Conservation (phyloP, 2,329 filamentous ascomycete species). For the Colletotrichum destructivum region DNA sequence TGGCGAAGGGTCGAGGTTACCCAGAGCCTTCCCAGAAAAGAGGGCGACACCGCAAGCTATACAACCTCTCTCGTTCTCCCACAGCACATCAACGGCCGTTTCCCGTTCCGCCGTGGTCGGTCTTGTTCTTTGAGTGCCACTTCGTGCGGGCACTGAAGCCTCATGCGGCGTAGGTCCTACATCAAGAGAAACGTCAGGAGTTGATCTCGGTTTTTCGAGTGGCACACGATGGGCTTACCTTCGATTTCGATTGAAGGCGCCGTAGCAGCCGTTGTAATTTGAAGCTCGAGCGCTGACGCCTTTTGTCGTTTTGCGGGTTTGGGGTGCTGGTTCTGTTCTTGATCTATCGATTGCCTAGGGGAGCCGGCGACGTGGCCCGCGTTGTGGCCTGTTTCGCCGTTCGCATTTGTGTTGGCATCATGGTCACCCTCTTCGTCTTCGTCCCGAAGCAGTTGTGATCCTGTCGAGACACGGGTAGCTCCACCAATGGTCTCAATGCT, state of each 20-base stretch:
- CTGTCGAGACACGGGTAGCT: constrained; percentile 29
- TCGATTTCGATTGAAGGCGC: constrained; percentile 43
- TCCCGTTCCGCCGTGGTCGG: constrained; percentile 55
- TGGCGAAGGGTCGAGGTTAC: constrained; percentile 86
- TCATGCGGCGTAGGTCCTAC: constrained; percentile 38
- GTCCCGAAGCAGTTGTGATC: constrained; percentile 33
- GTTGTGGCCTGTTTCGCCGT: background rate
- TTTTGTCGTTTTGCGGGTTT: constrained; percentile 15
- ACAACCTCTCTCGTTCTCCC: constrained; percentile 93
- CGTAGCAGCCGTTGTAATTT: constrained; percentile 6
- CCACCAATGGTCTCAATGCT: constrained; percentile 28
- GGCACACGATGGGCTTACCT: constrained; percentile 18
- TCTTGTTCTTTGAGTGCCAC: constrained; percentile 13
- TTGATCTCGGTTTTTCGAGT: background rate
- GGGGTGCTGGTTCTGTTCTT: constrained; percentile 2
- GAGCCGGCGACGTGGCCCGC: constrained; percentile 3
- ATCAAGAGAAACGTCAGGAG: background rate
- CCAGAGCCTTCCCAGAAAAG: constrained; percentile 89
- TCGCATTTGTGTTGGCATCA: background rate
- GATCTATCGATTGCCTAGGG: constrained; percentile 17
- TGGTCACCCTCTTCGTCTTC: constrained; percentile 18
- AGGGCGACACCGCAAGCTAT: constrained; percentile 91
- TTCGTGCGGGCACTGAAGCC: constrained; percentile 2
- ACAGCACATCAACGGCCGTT: constrained; percentile 85
- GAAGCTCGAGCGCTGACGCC: constrained; percentile 8